These are phyloP conservation scores for Heterobasidion irregulare DNA, from an alignment of 1,284 basidiomycete species.

Conservation along the genomic window DNA sequence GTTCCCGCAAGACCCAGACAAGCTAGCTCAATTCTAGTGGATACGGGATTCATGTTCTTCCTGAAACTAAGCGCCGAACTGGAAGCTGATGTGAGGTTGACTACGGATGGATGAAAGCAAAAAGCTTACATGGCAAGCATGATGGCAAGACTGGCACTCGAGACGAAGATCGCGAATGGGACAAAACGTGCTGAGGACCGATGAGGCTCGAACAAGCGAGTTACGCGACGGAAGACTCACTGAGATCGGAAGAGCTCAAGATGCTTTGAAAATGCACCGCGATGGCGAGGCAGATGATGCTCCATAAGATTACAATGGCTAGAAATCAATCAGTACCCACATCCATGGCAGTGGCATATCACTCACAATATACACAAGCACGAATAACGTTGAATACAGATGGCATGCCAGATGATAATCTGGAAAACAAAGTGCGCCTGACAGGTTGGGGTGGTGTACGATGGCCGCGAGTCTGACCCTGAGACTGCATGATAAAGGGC, in stretches of 20 bases:
- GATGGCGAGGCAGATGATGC: constrained; percentile 66
- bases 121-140: constrained; percentile 53
- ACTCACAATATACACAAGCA: constrained; percentile 52
- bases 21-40: constrained; percentile 67
- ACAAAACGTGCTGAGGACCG: constrained; percentile 62
- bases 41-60: constrained; percentile 62
- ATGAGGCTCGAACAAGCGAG: neutral
- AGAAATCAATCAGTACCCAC: constrained; percentile 2
- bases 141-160: constrained; percentile 56
- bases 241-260: constrained; percentile 66
- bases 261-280: constrained; percentile 67
- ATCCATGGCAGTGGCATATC: neutral
- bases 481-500: constrained; percentile 3
- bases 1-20: constrained; percentile 64
- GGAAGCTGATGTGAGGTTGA: constrained; percentile 4
- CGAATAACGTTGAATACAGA: constrained; percentile 59
- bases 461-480: constrained; percentile 1
- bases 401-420: constrained; percentile 29
- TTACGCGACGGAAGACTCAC: constrained; percentile 32
- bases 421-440: constrained; percentile 16
- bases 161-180: constrained; percentile 76
- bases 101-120: neutral
- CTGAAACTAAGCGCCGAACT: constrained; percentile 59
- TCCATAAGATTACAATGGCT: constrained; percentile 64
- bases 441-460: constrained; percentile 20